phyloP scores from a whole-genome alignment of 306 rosid genomes.

The Sesbania bispinosa region DNA sequence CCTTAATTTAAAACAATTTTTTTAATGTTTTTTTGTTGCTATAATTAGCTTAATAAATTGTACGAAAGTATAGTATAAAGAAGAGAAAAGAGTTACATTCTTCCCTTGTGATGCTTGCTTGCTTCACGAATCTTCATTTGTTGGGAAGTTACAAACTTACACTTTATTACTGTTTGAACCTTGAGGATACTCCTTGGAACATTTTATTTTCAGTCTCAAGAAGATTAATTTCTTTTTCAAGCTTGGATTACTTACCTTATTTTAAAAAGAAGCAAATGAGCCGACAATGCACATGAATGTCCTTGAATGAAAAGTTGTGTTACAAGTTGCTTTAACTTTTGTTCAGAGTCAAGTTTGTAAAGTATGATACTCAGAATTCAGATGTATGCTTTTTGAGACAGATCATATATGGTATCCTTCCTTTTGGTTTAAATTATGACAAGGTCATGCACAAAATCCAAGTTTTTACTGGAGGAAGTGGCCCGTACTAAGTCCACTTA shows the following conservation, averaged over 20 bases:
- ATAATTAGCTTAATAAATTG: background rate
- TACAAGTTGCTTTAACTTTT: slow-evolving; percentile 6
- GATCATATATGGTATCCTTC: background rate
- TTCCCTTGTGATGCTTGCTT: background rate
- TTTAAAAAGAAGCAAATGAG: background rate
- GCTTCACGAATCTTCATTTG: background rate
- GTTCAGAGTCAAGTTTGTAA: slow-evolving; percentile 11
- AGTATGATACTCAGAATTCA: slow-evolving; percentile 15
- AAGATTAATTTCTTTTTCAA: background rate
- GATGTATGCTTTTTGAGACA: background rate
- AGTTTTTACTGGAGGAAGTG: background rate
- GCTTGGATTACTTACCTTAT: background rate
- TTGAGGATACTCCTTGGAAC: background rate
- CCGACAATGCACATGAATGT: background rate
- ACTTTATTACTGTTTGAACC: background rate
- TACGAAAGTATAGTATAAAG: background rate
- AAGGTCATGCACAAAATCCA: background rate
- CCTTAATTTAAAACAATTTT: background rate
- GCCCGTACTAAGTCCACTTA: background rate
- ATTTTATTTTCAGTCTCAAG: slow-evolving; percentile 7
- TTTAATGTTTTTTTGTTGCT: background rate
- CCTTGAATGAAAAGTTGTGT: slow-evolving; percentile 6
- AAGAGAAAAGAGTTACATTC: background rate
- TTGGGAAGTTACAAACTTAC: background rate
- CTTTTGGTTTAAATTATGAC: background rate